Evolutionary conservation across 129 eudicot species (phyloP), one percentile per base, ranked within the genome.

Genomic region (Chrysanthemum makinoi): DNA sequence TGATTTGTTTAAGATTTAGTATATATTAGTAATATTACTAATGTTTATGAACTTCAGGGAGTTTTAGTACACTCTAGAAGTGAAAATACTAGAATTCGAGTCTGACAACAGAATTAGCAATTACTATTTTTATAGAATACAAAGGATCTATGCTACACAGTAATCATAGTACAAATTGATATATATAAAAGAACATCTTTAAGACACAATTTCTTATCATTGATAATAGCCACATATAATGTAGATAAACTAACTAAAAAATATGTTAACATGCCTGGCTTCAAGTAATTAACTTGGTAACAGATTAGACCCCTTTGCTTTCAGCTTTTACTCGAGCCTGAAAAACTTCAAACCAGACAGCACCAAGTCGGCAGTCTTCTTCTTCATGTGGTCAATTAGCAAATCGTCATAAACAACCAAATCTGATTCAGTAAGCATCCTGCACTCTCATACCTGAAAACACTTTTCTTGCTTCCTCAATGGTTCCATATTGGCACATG

Each of bases 361-460:
- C 81, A 93, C 90, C 83, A 93, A 79, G 69, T 87, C 92, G 10
- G 96, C 96, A 2, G 98, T 82, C 74, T 84, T 93, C 87, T 83
- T 87, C 78, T 93, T 87, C 91, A 79, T 85, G 52, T 93, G 95
- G 71, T 89, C 96, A 73, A 89, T 50, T 71, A 93, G 86, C 75
- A 85, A 80, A 73, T 93, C 98, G 75, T 93, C 96, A 75, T 89
- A 93, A 17, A 86, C 81, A 70, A 93, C 84, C 68, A 78, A 64
- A 68, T 85, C 84, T 28, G 95, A 82, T 70, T 93, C 96, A 2
- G 87, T 85, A 64, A 93, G 70, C 81, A 83, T 64, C 55, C 81
- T 82, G 44, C 75, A 35, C 66, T 87, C 82, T 86, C 86, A 93
- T 75, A 70, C 69, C 51, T 6, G 81, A 54, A 72, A 93, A 87